Conservation (phyloP, 2,329 filamentous ascomycete species). For the Fusarium sacchari region DNA sequence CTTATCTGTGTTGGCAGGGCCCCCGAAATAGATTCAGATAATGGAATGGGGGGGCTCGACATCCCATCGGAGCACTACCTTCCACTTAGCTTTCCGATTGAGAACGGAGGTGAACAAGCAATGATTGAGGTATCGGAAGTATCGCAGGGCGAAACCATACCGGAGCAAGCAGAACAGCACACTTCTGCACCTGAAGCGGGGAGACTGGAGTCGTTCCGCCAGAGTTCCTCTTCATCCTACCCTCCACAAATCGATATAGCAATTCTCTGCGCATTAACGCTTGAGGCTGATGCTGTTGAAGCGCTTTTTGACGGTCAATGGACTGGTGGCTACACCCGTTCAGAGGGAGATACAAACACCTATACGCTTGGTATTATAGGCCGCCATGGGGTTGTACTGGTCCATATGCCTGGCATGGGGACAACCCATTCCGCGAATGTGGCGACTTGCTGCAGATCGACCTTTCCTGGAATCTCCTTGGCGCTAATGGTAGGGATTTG, state of each 20-base stretch:
- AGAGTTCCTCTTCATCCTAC: fast-evolving
- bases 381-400: neutral
- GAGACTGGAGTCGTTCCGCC: fast-evolving
- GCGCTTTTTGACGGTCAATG: fast-evolving
- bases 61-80: fast-evolving
- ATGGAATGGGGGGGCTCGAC: neutral
- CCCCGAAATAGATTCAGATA: neutral
- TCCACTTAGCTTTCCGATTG: neutral
- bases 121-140: fast-evolving
- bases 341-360: neutral
- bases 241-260: neutral
- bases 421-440: neutral
- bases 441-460: neutral
- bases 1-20: neutral
- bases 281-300: neutral
- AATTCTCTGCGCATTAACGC: neutral
- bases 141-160: fast-evolving
- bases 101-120: fast-evolving
- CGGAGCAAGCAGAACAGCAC: neutral
- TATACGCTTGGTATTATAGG: neutral
- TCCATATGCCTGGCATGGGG: neutral
- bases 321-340: neutral
- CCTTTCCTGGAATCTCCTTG: neutral
- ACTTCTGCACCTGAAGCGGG: fast-evolving
- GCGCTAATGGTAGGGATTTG: neutral